phyloP scores from a whole-genome alignment of 345 rosid genomes.

The Rhodomyrtus tomentosa region DNA sequence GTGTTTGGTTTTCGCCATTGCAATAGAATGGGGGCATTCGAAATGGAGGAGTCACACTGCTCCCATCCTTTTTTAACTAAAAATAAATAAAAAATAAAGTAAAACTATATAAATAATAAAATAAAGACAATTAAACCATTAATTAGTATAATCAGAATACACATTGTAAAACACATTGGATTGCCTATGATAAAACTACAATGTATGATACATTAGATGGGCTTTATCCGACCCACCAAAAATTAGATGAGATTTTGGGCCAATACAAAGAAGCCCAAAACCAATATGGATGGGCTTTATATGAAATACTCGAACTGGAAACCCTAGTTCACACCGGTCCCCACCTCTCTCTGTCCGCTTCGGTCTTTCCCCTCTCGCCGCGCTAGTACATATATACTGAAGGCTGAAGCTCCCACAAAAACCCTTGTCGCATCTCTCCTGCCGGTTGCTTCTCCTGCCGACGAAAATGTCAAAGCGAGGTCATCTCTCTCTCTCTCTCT shows the following conservation, averaged over 20 bases:
- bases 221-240: too few relatives aligned
- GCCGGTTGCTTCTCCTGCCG: constrained; percentile 4
- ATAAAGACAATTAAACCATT: neutral
- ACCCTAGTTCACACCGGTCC: neutral
- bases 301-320: neutral
- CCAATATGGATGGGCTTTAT: neutral
- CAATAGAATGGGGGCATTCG: neutral
- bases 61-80: fast-evolving
- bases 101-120: neutral
- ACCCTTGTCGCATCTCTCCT: neutral
- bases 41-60: neutral
- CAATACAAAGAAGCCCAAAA: neutral
- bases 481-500: neutral
- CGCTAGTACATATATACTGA: neutral
- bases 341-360: neutral
- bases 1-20: neutral
- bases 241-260: neutral
- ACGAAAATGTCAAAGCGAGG: constrained; percentile 92
- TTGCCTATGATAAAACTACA: too few relatives aligned
- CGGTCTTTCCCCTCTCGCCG: neutral
- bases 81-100: too few relatives aligned
- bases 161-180: too few relatives aligned
- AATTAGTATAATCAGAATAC: neutral
- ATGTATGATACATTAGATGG: too few relatives aligned
- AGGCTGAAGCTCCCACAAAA: neutral